Evolutionary conservation across 163 green algal genomes (phyloP).

Genomic region (Chlorella variabilis): DNA sequence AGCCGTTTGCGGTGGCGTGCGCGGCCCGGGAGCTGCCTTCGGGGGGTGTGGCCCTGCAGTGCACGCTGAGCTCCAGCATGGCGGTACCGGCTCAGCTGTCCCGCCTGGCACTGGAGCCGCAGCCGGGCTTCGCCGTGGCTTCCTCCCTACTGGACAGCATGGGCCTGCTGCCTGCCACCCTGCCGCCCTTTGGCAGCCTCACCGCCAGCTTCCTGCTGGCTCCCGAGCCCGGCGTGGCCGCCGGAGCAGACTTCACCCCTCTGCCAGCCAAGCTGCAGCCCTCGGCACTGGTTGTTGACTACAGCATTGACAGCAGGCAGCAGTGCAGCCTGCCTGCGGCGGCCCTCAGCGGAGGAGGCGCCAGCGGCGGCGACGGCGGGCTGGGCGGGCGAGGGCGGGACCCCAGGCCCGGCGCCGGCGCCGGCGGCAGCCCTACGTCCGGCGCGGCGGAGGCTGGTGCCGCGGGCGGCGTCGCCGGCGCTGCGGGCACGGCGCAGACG

Average conservation of each 20-base stretch:
- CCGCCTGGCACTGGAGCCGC: slow-evolving; percentile 13
- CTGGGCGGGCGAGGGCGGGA: too few species aligned
- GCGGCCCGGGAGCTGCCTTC: slow-evolving; percentile 31
- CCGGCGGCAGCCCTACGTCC: not conserved
- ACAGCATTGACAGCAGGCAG: slow-evolving; percentile 26
- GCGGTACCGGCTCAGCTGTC: not conserved
- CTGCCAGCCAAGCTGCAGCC: slow-evolving; percentile 45
- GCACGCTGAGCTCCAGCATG: slow-evolving; percentile 31
- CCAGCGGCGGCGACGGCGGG: not conserved
- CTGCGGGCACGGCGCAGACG: not conserved
- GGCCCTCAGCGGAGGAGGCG: not conserved
- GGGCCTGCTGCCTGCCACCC: slow-evolving; percentile 29
- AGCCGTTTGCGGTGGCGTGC: slow-evolving; percentile 23
- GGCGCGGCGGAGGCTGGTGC: not conserved
- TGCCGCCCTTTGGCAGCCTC: slow-evolving; percentile 4
- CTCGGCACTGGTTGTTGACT: slow-evolving; percentile 23
- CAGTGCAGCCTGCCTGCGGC: slow-evolving; percentile 24
- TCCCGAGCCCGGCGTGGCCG: not conserved
- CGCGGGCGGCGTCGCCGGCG: too few species aligned
- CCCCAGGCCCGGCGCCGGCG: not conserved
- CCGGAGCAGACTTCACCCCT: not conserved
- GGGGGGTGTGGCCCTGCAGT: slow-evolving; percentile 22
- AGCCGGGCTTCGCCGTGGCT: slow-evolving; percentile 27
- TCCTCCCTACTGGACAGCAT: slow-evolving; percentile 3
- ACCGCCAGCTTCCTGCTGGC: slow-evolving; percentile 32